Evolutionary conservation across 2,329 filamentous ascomycete genomes (phyloP), one percentile per base, ranked within the genome.

Genomic region (Niveomyces coronatus): DNA sequence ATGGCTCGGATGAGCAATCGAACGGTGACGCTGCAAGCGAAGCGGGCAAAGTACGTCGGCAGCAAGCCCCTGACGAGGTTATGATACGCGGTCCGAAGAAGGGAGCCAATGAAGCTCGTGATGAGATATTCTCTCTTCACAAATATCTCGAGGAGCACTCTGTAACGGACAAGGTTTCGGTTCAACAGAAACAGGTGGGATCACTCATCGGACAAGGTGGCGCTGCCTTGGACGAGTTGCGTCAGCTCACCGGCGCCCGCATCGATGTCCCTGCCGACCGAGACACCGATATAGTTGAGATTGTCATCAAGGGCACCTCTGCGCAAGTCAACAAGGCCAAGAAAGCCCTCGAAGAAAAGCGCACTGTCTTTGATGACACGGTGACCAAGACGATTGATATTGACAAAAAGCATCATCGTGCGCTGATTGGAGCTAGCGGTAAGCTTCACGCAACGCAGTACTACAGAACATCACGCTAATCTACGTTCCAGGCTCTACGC

Each of bases 91-190:
- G 91, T 15, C 87, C 89, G 26, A 93, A 84, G 68, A 88, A 83
- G 65, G 91, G 89, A 39, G 91, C 88, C 7, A 88, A 96, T 55
- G 80, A 85, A 51, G 88, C 89, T 37, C 81, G 88, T 35, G 87
- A 94, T 37, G 91, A 98, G 65, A 79, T 98, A 19, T 75, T 89
- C 46, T 88, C 81, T 44, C 71, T 96, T 35, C 72, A 91, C 53
- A 85, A 94, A 60, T 98, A 88, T 61, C 74, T 89, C 31, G 79
- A 85, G 58, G 89, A 96, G 55, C 88, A 88, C 57, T 91, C 86
- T 0, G 74, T 83, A 58, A 81, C 74, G 16, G 84, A 81, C 13
- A 82, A 77, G 10, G 78, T 98, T 11, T 79, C 82, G 10, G 85
- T 98, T 23, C 83, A 93, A 48, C 86, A 91, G 61, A 88, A 79